Evolutionary conservation across 768 basidiomycete species (phyloP), one percentile per base, ranked within the genome.

Genomic region (Phylloporus scabripes): DNA sequence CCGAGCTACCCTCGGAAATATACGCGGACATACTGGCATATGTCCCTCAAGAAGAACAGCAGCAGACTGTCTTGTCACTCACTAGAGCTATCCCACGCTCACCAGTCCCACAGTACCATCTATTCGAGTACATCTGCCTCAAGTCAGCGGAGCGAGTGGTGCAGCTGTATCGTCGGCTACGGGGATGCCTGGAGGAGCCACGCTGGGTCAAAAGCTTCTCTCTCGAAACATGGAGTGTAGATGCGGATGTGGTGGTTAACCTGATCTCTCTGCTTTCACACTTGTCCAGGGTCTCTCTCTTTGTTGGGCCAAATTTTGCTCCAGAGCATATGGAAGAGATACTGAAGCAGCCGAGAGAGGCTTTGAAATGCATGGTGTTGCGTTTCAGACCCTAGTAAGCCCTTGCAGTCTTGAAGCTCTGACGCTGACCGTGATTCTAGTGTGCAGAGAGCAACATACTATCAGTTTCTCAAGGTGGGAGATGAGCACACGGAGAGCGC

Each of bases 311-410:
- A 0, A 74, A 65, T 34, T 92, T 92, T 62, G 64, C 81, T 0
- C 92, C 92, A 2, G 90, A 93, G 55, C 87, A 92, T 65, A 63
- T 93, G 44, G 82, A 85, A 53, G 83, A 85, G 44, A 72, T 92
- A 29, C 73, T 85, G 50, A 62, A 72, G 48, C 66, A 70, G 24
- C 79, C 82, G 5, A 69, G 77, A 45, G 59, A 64, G 11, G 58
- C 54, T 0, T 56, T 95, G 53, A 55, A 66, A 32, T 72, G 72
- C 53, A 68, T 94, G 14, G 76, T 80, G 4, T 61, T 95, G 45
- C 70, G 85, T 51, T 94, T 95, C 67, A 76, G 85, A 48, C 92
- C 92, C 4, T 94, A 93, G 85, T 88, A 62, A 69, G 85, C 68
- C 21, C 21, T 23, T 23, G 21, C 21, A 5, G 21, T 23, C 21